A percentile compares a stretch with the other conserved stretches of the same genome.
Evolutionary conservation across 306 rosid genomes (phyloP).

Genomic region (Rubus idaeus): DNA sequence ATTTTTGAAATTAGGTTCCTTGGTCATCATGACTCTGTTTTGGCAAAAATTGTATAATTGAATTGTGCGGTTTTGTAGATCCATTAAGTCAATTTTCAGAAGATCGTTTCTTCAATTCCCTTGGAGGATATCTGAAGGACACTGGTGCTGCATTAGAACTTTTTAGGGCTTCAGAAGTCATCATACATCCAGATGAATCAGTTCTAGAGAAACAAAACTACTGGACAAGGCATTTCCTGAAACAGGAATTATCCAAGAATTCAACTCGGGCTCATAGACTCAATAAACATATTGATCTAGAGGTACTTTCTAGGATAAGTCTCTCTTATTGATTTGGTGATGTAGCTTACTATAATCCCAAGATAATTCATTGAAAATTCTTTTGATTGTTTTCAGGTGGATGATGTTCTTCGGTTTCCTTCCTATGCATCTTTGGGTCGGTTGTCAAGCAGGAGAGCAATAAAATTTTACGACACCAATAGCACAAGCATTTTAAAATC

Average conservation of each 20-base stretch:
- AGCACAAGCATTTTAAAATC: constrained; percentile 60
- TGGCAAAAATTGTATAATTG: not conserved
- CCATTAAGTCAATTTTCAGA: constrained; percentile 56
- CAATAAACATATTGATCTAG: constrained; percentile 36
- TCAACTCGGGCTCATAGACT: constrained; percentile 28
- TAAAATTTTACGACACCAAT: constrained; percentile 49
- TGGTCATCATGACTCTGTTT: constrained; percentile 10
- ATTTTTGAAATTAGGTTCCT: constrained; percentile 18
- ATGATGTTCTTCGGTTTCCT: constrained; percentile 58
- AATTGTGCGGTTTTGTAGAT: constrained; percentile 44
- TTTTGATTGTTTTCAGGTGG: constrained; percentile 45
- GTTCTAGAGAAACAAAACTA: constrained; percentile 48
- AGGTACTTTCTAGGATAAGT: constrained; percentile 43
- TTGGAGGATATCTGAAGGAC: constrained; percentile 72
- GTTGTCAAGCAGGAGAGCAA: constrained; percentile 52
- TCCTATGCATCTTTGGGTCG: constrained; percentile 55
- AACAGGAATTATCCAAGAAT: constrained; percentile 29
- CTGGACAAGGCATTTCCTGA: constrained; percentile 60
- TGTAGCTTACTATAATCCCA: not conserved
- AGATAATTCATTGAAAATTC: constrained; percentile 9
- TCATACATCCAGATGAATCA: constrained; percentile 55
- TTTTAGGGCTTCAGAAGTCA: constrained; percentile 69
- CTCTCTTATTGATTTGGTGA: constrained; percentile 7
- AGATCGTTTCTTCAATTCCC: constrained; percentile 52
- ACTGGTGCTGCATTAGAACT: constrained; percentile 58